These are phyloP conservation scores for Fomitopsis serialis DNA, from an alignment of 768 basidiomycete species.

Conservation along the genomic window DNA sequence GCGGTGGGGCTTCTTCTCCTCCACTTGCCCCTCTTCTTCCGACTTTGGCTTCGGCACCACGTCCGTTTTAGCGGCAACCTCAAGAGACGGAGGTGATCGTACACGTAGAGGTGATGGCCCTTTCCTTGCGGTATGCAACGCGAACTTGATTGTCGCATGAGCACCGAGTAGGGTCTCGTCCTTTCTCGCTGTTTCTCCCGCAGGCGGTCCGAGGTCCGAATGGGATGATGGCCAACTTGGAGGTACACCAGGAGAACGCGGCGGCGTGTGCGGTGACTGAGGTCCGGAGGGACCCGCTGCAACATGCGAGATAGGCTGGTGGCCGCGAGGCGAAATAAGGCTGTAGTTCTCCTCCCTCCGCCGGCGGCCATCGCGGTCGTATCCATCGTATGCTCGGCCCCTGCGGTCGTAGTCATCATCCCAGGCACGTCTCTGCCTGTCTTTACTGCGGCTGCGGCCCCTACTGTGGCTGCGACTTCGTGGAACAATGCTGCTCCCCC, in stretches of 20 bases:
- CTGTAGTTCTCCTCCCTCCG: conserved; percentile 11
- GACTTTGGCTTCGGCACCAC: not conserved
- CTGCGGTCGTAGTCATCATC: not conserved
- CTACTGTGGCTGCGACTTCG: not conserved
- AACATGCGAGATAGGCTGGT: conserved; percentile 2
- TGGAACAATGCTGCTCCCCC: conserved; percentile 4
- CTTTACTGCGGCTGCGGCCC: not conserved
- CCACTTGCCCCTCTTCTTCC: not conserved
- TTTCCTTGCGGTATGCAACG: conserved; percentile 32
- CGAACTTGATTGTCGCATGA: conserved; percentile 37
- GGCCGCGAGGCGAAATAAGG: conserved; percentile 15
- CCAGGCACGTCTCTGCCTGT: not conserved
- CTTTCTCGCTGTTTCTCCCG: conserved; percentile 1
- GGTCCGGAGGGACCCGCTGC: conserved; percentile 8
- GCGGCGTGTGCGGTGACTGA: conserved; percentile 15
- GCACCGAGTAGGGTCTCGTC: conserved; percentile 29
- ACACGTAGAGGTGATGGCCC: conserved; percentile 42
- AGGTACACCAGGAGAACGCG: conserved; percentile 10
- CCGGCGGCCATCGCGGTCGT: conserved; percentile 1
- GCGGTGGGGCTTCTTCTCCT: conserved; percentile 1
- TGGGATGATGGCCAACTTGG: conserved; percentile 8
- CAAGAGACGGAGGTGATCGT: conserved; percentile 34
- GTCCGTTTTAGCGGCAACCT: conserved; percentile 1
- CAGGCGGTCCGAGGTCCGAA: conserved; percentile 6
- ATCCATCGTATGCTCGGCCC: conserved; percentile 7